These are phyloP conservation scores for Raffaelea deltoideospora DNA, from an alignment of 2,329 filamentous ascomycete genomes.

Conservation along the genomic window DNA sequence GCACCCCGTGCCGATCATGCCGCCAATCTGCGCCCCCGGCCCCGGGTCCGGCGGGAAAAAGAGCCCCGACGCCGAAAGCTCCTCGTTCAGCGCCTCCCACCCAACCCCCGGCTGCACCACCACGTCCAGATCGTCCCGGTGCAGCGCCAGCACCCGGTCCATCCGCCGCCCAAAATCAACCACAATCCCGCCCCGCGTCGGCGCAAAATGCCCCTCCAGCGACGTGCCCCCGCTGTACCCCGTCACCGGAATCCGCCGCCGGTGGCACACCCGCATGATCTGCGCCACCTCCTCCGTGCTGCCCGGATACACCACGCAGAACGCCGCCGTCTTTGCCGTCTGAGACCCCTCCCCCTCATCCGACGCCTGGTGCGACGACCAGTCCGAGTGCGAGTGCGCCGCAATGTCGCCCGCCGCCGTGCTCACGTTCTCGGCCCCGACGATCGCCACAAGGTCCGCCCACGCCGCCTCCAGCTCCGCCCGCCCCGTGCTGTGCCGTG, in stretches of 20 bases:
- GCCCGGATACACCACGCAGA: constrained; percentile 61
- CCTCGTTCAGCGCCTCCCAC: constrained; percentile 75
- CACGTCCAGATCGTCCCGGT: constrained; percentile 64
- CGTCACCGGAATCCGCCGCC: constrained; percentile 67
- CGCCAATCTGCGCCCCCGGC: constrained; percentile 82
- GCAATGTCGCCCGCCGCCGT: constrained; percentile 39
- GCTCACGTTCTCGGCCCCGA: constrained; percentile 50
- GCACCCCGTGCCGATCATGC: constrained; percentile 63
- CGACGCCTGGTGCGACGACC: constrained; percentile 40
- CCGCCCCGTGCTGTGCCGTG: constrained; percentile 41
- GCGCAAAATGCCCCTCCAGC: constrained; percentile 76
- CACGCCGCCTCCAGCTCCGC: constrained; percentile 54
- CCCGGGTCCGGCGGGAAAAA: constrained; percentile 91
- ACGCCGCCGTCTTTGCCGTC: constrained; percentile 29
- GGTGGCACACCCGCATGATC: constrained; percentile 80
- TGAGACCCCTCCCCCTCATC: background rate
- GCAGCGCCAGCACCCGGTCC: constrained; percentile 63
- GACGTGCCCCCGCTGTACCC: constrained; percentile 80
- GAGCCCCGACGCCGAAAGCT: constrained; percentile 54
- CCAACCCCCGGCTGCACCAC: constrained; percentile 69
- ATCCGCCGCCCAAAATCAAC: constrained; percentile 72
- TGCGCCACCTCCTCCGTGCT: constrained; percentile 71
- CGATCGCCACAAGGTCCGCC: constrained; percentile 50
- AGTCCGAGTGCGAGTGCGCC: constrained; percentile 43
- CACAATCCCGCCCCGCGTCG: constrained; percentile 64